Percentiles rank a stretch among this genome's conserved stretches.
phyloP scores from a whole-genome alignment of 352 stramenopile species.

The Phytopythium delawarense region DNA sequence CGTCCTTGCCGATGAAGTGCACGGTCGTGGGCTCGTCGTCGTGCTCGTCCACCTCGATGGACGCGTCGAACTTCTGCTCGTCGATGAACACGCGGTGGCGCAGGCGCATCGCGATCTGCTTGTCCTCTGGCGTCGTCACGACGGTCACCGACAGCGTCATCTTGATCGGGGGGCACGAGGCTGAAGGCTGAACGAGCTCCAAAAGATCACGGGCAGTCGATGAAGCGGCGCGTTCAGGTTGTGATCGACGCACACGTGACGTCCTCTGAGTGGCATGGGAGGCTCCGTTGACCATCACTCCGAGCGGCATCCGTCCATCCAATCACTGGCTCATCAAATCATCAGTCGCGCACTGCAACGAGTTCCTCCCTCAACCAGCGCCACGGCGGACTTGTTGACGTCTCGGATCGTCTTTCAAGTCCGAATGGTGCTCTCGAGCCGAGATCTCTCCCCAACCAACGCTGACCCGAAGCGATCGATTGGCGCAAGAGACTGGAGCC shows the following conservation, averaged over 20 bases:
- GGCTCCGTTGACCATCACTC: not conserved
- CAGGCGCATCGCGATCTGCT: slow-evolving; percentile 25
- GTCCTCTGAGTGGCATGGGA: not conserved
- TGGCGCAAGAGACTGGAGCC: too few relatives aligned
- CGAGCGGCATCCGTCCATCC: not conserved
- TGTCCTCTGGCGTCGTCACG: slow-evolving; percentile 24
- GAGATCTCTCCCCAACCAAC: too few relatives aligned
- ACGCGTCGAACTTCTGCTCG: slow-evolving; percentile 24
- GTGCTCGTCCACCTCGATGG: slow-evolving; percentile 28
- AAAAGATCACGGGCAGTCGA: not conserved
- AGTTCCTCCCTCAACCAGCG: not conserved
- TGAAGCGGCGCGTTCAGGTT: not conserved
- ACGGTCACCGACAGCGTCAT: slow-evolving; percentile 26
- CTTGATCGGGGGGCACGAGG: not conserved
- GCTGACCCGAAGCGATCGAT: too few relatives aligned
- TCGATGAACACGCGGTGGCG: slow-evolving; percentile 33
- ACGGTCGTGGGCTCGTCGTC: slow-evolving; percentile 46
- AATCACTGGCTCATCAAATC: not conserved
- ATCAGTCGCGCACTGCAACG: not conserved
- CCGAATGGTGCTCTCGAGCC: too few relatives aligned
- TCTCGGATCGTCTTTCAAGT: too few relatives aligned
- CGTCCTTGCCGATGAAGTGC: slow-evolving; percentile 58
- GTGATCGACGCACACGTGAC: not conserved
- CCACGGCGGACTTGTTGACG: not conserved
- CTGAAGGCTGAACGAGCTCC: not conserved